Conservation (phyloP, 1,284 basidiomycete genomes). For the Trichosporon ovoides region DNA sequence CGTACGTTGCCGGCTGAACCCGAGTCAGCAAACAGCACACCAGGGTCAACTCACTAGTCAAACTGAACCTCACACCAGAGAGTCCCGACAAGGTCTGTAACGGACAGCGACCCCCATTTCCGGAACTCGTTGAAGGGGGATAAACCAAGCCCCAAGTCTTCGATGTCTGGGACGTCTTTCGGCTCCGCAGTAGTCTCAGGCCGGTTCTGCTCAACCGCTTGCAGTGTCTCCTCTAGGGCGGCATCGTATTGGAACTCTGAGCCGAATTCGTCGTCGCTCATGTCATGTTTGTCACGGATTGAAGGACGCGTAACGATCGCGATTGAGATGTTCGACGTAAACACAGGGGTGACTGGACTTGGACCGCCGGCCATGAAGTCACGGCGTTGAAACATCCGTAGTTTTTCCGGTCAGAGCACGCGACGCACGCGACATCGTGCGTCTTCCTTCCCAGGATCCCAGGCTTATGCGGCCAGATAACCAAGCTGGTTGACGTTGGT, state of each 20-base stretch:
- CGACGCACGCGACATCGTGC: too few species aligned
- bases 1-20: slow-evolving; percentile 38
- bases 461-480: too few species aligned
- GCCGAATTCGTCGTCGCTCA: slow-evolving; percentile 27
- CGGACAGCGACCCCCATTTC: slow-evolving; percentile 43
- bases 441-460: too few species aligned
- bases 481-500: too few species aligned
- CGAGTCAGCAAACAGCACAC: not conserved
- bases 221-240: slow-evolving; percentile 27
- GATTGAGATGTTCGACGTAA: too few species aligned
- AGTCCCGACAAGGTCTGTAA: slow-evolving; percentile 54
- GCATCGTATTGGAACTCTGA: slow-evolving; percentile 30
- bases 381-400: too few species aligned
- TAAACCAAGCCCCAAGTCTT: slow-evolving; percentile 18
- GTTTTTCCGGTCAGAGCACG: too few species aligned
- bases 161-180: slow-evolving; percentile 22
- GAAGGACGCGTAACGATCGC: not conserved
- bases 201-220: slow-evolving; percentile 22
- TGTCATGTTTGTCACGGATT: not conserved
- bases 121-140: slow-evolving; percentile 37
- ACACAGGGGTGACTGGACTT: not conserved
- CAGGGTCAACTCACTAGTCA: slow-evolving; percentile 35
- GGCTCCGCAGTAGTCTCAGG: not conserved
- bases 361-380: too few species aligned
- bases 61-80: slow-evolving; percentile 53